These are phyloP conservation scores for Fragilariopsis cylindrus DNA, from an alignment of 108 stramenopile genomes.

Conservation along the genomic window DNA sequence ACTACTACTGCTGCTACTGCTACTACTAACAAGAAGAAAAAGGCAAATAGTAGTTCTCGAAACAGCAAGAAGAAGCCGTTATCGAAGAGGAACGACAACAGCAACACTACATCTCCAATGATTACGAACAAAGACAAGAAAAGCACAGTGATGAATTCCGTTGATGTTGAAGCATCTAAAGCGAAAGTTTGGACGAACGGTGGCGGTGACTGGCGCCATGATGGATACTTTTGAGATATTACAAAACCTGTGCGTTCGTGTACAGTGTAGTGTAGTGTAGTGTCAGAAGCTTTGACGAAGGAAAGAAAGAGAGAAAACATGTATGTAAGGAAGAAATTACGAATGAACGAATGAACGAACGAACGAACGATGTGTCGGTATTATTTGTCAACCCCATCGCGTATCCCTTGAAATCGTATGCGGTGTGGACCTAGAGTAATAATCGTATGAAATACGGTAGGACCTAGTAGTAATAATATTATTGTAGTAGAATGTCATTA, in stretches of 20 bases:
- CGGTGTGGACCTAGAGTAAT: no score
- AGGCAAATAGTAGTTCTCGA: background rate
- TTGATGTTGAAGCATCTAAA: no score
- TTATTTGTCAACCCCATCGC: background rate
- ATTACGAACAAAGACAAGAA: background rate
- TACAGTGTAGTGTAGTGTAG: no score
- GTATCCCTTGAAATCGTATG: no score
- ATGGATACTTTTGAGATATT: no score
- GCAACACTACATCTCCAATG: background rate
- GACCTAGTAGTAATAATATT: no score
- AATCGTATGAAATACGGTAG: no score
- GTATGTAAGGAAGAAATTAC: no score
- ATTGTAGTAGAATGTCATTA: no score
- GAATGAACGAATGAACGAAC: background rate
- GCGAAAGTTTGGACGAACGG: conserved; percentile 9
- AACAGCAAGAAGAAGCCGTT: background rate
- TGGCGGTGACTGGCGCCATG: conserved; percentile 8
- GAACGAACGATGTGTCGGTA: background rate
- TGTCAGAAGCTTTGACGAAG: no score
- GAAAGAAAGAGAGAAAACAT: no score
- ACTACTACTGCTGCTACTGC: background rate
- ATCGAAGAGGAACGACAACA: background rate
- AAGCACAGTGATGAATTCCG: background rate
- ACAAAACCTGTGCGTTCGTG: no score
- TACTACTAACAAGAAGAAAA: background rate